Evolutionary conservation across 768 basidiomycete species (phyloP).

Genomic region (Multifurca ochricompacta): DNA sequence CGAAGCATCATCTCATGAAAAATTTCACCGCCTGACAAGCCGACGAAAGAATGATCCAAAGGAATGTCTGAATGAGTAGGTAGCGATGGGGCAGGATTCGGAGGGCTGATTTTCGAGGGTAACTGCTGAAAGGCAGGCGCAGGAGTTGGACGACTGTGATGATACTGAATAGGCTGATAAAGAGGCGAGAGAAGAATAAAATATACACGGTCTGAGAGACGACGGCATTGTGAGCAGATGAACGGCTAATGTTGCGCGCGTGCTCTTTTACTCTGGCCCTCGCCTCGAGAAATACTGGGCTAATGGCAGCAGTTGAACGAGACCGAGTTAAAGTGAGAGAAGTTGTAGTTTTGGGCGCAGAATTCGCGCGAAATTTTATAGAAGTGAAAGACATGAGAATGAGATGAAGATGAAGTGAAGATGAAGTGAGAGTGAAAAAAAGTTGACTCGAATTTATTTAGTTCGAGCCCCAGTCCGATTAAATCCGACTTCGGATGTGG

Average conservation of each 20-base stretch:
- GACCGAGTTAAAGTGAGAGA: slow-evolving; percentile 37
- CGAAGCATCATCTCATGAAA: slow-evolving; percentile 99
- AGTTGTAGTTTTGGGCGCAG: slow-evolving; percentile 31
- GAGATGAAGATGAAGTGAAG: too few relatives aligned
- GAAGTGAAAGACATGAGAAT: slow-evolving; percentile 40
- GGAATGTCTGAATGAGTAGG: slow-evolving; percentile 37
- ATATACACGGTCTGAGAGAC: slow-evolving; percentile 57
- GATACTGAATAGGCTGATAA: not conserved
- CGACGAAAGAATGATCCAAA: slow-evolving; percentile 82
- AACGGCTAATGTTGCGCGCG: slow-evolving; percentile 66
- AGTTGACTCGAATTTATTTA: not conserved
- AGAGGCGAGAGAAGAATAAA: not conserved
- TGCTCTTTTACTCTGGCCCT: slow-evolving; percentile 75
- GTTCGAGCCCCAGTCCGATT: not conserved
- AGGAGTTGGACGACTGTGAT: slow-evolving; percentile 51
- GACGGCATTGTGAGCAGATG: slow-evolving; percentile 50
- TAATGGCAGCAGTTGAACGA: slow-evolving; percentile 42
- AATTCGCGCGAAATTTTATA: slow-evolving; percentile 36
- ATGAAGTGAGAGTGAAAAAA: too few relatives aligned
- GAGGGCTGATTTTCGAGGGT: slow-evolving; percentile 35
- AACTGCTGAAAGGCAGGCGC: slow-evolving; percentile 48
- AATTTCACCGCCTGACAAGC: slow-evolving; percentile 92
- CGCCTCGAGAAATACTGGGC: slow-evolving; percentile 60
- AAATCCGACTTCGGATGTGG: slow-evolving; percentile 16
- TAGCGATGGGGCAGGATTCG: slow-evolving; percentile 30